Evolutionary conservation across 495 filamentous ascomycete genomes (phyloP).

Genomic region (Neurospora cerealis): DNA sequence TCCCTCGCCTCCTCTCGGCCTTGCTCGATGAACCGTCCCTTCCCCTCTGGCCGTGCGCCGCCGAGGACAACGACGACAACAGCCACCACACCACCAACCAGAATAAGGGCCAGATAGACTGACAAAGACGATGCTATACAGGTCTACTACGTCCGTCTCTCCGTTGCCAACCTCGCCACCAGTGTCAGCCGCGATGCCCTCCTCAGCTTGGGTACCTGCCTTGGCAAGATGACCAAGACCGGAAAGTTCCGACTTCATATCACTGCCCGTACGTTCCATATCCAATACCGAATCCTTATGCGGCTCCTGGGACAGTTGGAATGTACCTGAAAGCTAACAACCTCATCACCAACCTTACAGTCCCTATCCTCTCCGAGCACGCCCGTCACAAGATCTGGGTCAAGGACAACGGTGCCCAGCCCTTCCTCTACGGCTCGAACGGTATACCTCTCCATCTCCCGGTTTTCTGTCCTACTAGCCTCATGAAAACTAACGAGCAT

Average conservation of each 20-base stretch:
- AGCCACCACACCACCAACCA: not conserved
- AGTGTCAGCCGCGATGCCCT: conserved; percentile 68
- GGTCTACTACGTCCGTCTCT: conserved; percentile 82
- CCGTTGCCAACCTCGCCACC: conserved; percentile 83
- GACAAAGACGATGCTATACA: conserved; percentile 24
- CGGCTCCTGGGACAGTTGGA: not conserved
- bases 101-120: not conserved
- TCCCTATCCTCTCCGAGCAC: conserved; percentile 78
- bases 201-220: conserved; percentile 73
- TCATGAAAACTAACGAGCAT: not conserved
- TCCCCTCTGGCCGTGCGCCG: conserved; percentile 2
- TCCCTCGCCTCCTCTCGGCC: not conserved
- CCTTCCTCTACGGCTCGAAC: conserved; percentile 65
- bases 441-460: conserved; percentile 4
- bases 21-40: not conserved
- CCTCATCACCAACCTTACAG: not conserved
- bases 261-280: conserved; percentile 41
- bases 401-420: conserved; percentile 90
- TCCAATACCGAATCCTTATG: not conserved
- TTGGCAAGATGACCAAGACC: conserved; percentile 85
- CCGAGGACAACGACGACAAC: not conserved
- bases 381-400: conserved; percentile 94
- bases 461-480: too few relatives aligned
- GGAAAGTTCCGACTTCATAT: conserved; percentile 82
- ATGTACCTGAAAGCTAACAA: not conserved